These are phyloP conservation scores for Onygenales sp. DNA, from an alignment of 2,329 filamentous ascomycete species.

Conservation along the genomic window DNA sequence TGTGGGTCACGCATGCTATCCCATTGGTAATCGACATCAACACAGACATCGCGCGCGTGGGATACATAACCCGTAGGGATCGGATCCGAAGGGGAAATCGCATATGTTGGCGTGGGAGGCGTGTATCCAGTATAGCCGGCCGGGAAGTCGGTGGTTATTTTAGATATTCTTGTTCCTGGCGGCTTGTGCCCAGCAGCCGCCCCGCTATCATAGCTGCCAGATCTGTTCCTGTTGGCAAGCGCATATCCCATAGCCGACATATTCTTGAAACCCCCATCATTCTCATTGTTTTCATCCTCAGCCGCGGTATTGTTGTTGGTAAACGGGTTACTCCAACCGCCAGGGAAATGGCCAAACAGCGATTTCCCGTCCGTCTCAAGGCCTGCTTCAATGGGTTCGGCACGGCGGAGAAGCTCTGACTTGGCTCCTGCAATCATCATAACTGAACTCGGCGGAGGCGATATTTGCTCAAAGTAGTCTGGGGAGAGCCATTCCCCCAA, in stretches of 20 bases:
- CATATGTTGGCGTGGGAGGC: constrained; percentile 71
- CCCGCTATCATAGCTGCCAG: constrained; percentile 36
- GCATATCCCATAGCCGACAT: constrained; percentile 29
- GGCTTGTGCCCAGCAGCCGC: constrained; percentile 16
- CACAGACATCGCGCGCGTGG: constrained; percentile 79
- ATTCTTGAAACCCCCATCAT: constrained; percentile 17
- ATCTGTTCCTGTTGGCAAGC: constrained; percentile 35
- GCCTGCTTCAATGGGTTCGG: constrained; percentile 49
- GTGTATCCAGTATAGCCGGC: constrained; percentile 48
- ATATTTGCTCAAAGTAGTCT: constrained; percentile 88
- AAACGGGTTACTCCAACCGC: constrained; percentile 43
- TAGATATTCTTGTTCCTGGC: constrained; percentile 17
- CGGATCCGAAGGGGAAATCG: constrained; percentile 66
- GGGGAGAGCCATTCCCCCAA: constrained; percentile 92
- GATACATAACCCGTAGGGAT: constrained; percentile 84
- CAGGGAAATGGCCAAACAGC: constrained; percentile 41
- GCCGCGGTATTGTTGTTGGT: constrained; percentile 14
- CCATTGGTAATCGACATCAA: constrained; percentile 89
- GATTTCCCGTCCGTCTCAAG: constrained; percentile 28
- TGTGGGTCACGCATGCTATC: constrained; percentile 74
- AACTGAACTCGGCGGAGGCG: constrained; percentile 72
- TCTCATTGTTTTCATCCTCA: constrained; percentile 15
- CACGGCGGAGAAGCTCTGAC: constrained; percentile 68
- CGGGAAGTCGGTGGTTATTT: constrained; percentile 23
- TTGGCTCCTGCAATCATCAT: constrained; percentile 87